Conservation (phyloP, 2,329 filamentous ascomycete genomes). For the Herpotrichia juniperi region DNA sequence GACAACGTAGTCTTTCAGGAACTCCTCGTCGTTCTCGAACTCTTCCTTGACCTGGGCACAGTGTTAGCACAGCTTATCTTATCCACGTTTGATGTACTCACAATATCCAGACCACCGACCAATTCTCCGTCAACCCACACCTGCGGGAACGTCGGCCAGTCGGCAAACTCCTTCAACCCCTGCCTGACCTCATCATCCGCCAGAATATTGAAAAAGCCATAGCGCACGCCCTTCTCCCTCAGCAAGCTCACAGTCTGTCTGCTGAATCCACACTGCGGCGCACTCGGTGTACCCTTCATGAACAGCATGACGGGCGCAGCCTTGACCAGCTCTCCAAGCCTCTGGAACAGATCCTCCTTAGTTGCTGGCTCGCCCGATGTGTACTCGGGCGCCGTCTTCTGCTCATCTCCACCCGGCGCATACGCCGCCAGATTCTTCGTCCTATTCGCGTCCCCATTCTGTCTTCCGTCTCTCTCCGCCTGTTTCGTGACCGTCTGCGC, state of each 20-base stretch:
- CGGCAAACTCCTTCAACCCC: constrained; percentile 95
- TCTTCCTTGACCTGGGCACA: constrained; percentile 84
- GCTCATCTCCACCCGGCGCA: constrained; percentile 50
- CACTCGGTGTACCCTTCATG: constrained; percentile 93
- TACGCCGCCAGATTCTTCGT: constrained; percentile 52
- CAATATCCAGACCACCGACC: constrained; percentile 93
- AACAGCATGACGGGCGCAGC: constrained; percentile 98
- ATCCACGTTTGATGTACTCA: constrained; percentile 57
- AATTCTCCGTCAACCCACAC: constrained; percentile 90
- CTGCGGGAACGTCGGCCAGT: constrained; percentile 98
- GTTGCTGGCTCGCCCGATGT: constrained; percentile 50
- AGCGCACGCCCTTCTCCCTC: constrained; percentile 88
- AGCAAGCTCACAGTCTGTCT: constrained; percentile 85
- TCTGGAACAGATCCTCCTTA: constrained; percentile 84
- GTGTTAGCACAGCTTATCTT: constrained; percentile 25
- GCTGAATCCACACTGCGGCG: constrained; percentile 91
- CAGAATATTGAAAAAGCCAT: constrained; percentile 98
- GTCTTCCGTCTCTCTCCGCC: constrained; percentile 39
- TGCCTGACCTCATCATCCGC: constrained; percentile 97
- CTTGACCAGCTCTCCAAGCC: constrained; percentile 84
- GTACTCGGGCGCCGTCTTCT: constrained; percentile 55
- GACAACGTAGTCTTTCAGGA: constrained; percentile 74
- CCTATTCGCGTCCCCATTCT: constrained; percentile 41
- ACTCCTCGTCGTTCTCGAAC: constrained; percentile 80
- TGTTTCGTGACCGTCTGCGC: constrained; percentile 53